A percentile compares a stretch with the other conserved stretches of the same genome.
Evolutionary conservation across 2,329 filamentous ascomycete species (phyloP).

Genomic region (Neonectria sp.): DNA sequence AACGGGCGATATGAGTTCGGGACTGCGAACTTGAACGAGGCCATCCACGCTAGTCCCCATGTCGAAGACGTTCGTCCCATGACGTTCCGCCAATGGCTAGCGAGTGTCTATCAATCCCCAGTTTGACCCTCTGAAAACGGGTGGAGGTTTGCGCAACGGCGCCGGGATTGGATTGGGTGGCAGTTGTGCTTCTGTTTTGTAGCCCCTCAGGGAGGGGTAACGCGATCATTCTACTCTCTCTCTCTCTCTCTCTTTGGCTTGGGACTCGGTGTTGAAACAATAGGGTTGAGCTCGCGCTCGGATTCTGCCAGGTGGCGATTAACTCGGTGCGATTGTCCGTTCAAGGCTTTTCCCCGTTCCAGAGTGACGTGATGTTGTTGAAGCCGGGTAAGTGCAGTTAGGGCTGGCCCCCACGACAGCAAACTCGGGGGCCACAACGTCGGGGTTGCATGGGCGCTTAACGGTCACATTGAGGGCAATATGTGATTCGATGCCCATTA

Average conservation of each 20-base stretch:
- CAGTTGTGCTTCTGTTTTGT: constrained; percentile 4
- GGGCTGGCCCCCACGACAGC: neutral
- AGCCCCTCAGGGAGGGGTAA: neutral
- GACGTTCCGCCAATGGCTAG: constrained; percentile 69
- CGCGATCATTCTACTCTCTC: neutral
- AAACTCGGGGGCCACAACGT: neutral
- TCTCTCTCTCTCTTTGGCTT: constrained; percentile 6
- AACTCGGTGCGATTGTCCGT: constrained; percentile 9
- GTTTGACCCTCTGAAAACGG: neutral
- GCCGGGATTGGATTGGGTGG: neutral
- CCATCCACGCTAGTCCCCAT: constrained; percentile 54
- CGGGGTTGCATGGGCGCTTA: constrained; percentile 4
- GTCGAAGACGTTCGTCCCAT: constrained; percentile 62
- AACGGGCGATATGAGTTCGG: constrained; percentile 78
- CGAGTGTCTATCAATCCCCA: constrained; percentile 5
- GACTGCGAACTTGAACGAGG: constrained; percentile 71
- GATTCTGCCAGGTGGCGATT: constrained; percentile 17
- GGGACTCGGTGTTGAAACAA: constrained; percentile 14
- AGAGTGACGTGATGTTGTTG: neutral
- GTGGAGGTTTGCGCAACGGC: neutral
- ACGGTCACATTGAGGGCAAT: neutral
- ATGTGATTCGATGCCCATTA: neutral
- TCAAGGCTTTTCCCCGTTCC: neutral
- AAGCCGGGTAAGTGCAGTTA: neutral
- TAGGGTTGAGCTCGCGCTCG: constrained; percentile 33